Base-by-base conservation (phyloP, 163 green algal genomes). In the Scenedesmus sp. region DNA sequence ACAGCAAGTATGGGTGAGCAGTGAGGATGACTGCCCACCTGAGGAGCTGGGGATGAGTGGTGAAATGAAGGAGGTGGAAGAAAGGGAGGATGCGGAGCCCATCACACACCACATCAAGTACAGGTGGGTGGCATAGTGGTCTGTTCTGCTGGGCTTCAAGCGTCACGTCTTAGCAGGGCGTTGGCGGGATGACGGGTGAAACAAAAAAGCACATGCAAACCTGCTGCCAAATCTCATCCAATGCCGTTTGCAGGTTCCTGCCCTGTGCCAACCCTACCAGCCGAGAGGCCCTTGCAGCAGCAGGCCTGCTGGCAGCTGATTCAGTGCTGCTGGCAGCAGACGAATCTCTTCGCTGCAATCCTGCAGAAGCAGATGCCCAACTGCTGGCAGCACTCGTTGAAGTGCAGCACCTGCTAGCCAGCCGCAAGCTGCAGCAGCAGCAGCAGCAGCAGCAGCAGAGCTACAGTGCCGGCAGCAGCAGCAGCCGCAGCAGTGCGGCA, bases 261-360 rank as follows among this genome's bases (percentile, higher is more conserved):
- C 70, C 18, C 70, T n/a, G 10, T 34, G 70, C 70, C 6, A 86
- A 76, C 55, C 87, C 87, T 2, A 87, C 74, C 20, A 86, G 52
- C 15, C 18, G 67, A 46, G 87, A 77, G 20, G 16, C 52, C 16
- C 55, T 86, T 18, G 52, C 74, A 76, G 67, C 54, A 77, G 74
- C 87, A 67, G 87, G 87, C 34, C 34, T 91, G 57, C 73, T 91
- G 23, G 10, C 16, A 10, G 87, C 87, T 64, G 87, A 91, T 86
- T 56, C 87, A n/a, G 67, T 91, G 56, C 74, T 91, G 74, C 73
- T 91, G 10, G 26, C 87, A 55, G 87, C 87, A 64, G 87, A 84
- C 23, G 66, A 82, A 52, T 76, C 66, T 60, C 20, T 82, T 10
- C 66, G 67, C 16, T 18, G 73, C 73, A 91, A 57, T 54, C 79